Conservation (phyloP, 2,329 filamentous ascomycete genomes). For the Diaporthe sp. region DNA sequence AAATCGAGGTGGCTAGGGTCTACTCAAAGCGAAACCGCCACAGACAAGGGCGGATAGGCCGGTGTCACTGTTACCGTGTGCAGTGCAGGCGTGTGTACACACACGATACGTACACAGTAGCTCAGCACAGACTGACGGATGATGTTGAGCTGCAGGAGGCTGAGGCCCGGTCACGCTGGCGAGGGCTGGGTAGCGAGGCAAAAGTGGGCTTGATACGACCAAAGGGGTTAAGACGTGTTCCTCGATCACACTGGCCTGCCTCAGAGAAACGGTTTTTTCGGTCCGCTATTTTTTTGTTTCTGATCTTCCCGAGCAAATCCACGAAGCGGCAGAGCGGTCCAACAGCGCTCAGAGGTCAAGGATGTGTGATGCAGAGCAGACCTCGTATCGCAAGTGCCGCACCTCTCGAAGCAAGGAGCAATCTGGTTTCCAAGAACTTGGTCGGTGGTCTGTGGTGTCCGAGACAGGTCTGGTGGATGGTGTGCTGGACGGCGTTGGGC, state of each 20-base stretch:
- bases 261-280: constrained; percentile 23
- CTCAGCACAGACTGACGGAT: constrained; percentile 4
- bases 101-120: background rate
- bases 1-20: constrained; percentile 25
- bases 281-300: background rate
- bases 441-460: constrained; percentile 17
- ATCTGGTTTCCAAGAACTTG: constrained; percentile 30
- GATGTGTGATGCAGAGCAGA: constrained; percentile 3
- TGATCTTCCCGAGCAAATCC: background rate
- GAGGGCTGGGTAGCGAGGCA: background rate
- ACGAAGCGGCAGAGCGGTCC: background rate
- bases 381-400: constrained; percentile 37
- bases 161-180: constrained; percentile 17
- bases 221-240: background rate
- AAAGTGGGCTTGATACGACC: constrained; percentile 22
- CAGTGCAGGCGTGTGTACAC: background rate
- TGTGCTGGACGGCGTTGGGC: background rate
- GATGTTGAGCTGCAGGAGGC: constrained; percentile 32
- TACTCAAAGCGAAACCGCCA: constrained; percentile 25
- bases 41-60: constrained; percentile 13
- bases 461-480: constrained; percentile 28
- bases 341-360: background rate
- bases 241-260: background rate
- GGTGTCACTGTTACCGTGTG: constrained; percentile 10
- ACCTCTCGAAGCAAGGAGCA: background rate